A percentile compares a stretch with the other conserved stretches of the same genome.
These are phyloP conservation scores for maize (Zea mays) DNA, from an alignment of 176 grass and related monocot genomes.

Conservation along the genomic window DNA sequence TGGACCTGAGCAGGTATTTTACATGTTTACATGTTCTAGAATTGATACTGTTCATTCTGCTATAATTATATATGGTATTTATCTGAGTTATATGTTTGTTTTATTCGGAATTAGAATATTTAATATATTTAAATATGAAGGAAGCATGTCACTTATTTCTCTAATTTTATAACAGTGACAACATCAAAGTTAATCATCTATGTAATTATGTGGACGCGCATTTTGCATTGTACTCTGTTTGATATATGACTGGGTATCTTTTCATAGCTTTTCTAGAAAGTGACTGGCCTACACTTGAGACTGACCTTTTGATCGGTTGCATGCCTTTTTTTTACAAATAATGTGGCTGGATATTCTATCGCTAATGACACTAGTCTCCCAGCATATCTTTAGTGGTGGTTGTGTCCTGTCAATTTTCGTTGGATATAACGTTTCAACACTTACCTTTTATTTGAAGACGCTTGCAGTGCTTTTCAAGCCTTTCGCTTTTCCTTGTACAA, in stretches of 20 bases:
- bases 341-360: background rate
- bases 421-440: background rate
- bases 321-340: background rate
- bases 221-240: background rate
- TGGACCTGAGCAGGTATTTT: no score
- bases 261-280: background rate
- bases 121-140: no score
- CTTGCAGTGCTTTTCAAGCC: background rate
- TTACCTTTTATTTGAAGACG: background rate
- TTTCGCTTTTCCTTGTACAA: background rate
- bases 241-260: background rate
- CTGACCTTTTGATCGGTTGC: background rate
- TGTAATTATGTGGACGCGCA: background rate
- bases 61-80: no score
- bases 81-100: no score
- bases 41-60: no score
- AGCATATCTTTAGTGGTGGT: background rate
- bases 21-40: no score
- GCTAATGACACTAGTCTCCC: background rate
- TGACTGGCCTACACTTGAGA: background rate
- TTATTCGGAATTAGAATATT: no score
- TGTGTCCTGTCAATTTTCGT: background rate
- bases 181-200: background rate
- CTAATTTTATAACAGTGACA: no score
- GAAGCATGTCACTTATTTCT: no score